Percentiles rank a stretch among this genome's conserved stretches.
Conservation (phyloP, 2,329 filamentous ascomycete species). For the Boeremia lycopersici region DNA sequence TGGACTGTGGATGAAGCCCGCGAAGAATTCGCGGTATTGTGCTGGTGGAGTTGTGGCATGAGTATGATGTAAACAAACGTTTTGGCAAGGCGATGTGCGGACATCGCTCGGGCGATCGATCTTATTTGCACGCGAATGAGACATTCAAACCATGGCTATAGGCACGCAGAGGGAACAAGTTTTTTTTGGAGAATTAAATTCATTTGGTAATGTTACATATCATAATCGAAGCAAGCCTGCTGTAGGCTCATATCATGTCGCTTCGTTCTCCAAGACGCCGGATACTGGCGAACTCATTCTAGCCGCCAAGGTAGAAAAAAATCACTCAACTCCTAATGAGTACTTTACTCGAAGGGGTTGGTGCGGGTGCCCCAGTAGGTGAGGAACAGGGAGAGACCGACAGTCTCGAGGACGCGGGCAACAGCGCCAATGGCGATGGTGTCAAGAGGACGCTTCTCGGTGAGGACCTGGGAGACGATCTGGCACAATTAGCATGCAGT, state of each 20-base stretch:
- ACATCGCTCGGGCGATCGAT: too few relatives aligned
- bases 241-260: slow-evolving; percentile 28
- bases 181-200: slow-evolving; percentile 14
- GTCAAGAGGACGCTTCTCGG: slow-evolving; percentile 90
- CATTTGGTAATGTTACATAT: slow-evolving; percentile 39
- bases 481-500: slow-evolving; percentile 49
- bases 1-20: too few relatives aligned
- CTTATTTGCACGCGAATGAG: too few relatives aligned
- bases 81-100: too few relatives aligned
- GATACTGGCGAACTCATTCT: slow-evolving; percentile 32
- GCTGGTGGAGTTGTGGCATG: too few relatives aligned
- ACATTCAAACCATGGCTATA: not conserved
- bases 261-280: slow-evolving; percentile 29
- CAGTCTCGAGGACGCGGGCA: slow-evolving; percentile 87
- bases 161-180: not conserved
- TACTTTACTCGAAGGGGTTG: slow-evolving; percentile 80
- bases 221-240: slow-evolving; percentile 28
- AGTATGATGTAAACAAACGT: too few relatives aligned
- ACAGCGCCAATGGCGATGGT: slow-evolving; percentile 84
- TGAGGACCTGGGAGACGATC: slow-evolving; percentile 85
- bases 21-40: too few relatives aligned
- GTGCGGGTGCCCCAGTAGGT: slow-evolving; percentile 98
- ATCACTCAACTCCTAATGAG: slow-evolving; percentile 24
- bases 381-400: slow-evolving; percentile 88
- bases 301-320: slow-evolving; percentile 30